Percentiles rank a stretch among this genome's conserved stretches.
Conservation (phyloP, 164 flowering plant species). For the Vitis rupestris region DNA sequence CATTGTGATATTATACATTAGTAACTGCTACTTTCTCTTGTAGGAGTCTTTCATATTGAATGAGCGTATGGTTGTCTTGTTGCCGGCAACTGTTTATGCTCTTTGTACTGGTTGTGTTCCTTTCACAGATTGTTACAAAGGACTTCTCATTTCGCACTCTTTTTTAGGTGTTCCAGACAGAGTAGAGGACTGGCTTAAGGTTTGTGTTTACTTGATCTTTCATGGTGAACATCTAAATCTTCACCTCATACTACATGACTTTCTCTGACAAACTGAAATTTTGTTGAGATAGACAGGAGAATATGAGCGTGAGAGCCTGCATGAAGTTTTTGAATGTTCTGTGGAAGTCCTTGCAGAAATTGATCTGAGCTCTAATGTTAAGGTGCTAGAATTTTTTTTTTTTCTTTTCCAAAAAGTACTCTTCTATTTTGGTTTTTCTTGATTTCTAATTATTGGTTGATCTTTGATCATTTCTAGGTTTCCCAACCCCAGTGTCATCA, state of each 20-base stretch:
- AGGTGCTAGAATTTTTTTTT: conserved; percentile 39
- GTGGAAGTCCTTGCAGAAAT: conserved; percentile 64
- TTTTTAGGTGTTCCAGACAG: conserved; percentile 28
- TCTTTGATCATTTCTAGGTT: conserved; percentile 37
- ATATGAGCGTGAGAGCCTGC: conserved; percentile 25
- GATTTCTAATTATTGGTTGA: neutral
- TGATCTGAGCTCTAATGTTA: conserved; percentile 26
- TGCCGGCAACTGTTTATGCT: conserved; percentile 78
- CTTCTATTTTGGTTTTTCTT: conserved; percentile 3
- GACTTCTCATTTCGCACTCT: conserved; percentile 13
- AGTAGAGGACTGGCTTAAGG: conserved; percentile 38
- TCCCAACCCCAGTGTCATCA: conserved; percentile 24
- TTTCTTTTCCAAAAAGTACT: neutral
- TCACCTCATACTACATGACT: neutral
- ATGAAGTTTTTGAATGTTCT: conserved; percentile 64
- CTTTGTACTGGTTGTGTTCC: conserved; percentile 65
- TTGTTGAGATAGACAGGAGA: conserved; percentile 41
- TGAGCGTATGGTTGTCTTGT: conserved; percentile 42
- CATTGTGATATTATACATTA: neutral
- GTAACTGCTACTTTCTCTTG: conserved; percentile 13
- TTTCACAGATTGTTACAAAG: conserved; percentile 25
- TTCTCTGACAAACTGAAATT: conserved; percentile 7
- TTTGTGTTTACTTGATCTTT: conserved; percentile 13
- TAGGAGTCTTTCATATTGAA: conserved; percentile 53
- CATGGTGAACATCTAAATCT: neutral